These are phyloP conservation scores for Hordeum pubiflorum DNA, from an alignment of 202 grass and related monocot species.

Conservation along the genomic window DNA sequence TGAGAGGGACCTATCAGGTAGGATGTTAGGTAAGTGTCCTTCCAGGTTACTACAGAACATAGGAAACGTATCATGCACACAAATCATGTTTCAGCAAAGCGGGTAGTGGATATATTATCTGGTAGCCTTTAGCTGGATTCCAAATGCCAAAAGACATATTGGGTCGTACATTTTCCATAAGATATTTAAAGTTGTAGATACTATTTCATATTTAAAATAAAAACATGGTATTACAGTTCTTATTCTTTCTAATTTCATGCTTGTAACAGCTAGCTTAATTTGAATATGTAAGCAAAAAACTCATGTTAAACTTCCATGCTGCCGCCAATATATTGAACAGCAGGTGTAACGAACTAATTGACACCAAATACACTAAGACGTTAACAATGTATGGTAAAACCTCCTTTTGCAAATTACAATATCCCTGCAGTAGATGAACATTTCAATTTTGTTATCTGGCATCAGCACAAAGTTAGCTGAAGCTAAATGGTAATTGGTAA, in stretches of 20 bases:
- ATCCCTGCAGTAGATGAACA: neutral
- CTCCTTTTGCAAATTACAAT: neutral
- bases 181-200: neutral
- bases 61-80: neutral
- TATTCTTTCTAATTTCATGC: neutral
- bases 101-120: neutral
- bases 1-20: constrained; percentile 27
- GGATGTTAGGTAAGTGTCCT: constrained; percentile 34
- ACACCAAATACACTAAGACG: neutral
- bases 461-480: neutral
- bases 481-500: neutral
- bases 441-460: constrained; percentile 1
- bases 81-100: neutral
- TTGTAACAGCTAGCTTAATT: constrained; percentile 1
- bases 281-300: neutral
- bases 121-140: neutral
- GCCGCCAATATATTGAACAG: neutral
- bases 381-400: neutral
- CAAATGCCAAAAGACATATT: neutral
- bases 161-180: neutral
- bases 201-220: neutral
- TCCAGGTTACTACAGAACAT: constrained; percentile 20
- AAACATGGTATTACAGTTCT: neutral
- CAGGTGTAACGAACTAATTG: neutral
- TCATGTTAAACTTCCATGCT: neutral